phyloP scores from a whole-genome alignment of 495 filamentous ascomycete genomes.

The Lasiosphaeria miniovina region DNA sequence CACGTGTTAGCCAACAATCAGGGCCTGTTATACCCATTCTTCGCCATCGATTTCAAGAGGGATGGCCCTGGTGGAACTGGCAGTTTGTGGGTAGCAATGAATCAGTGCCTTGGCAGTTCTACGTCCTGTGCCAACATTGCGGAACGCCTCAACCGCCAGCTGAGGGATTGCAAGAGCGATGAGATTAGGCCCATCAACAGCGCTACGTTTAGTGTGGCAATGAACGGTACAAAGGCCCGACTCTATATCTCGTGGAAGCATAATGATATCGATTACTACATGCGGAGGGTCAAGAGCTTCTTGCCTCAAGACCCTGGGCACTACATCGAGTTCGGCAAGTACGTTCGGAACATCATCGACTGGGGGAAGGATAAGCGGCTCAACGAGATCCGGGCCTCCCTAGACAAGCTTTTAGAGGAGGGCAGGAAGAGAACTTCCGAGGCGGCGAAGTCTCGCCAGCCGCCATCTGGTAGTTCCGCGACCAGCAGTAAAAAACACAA shows the following conservation, averaged over 20 bases:
- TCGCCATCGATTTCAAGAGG: constrained; percentile 30
- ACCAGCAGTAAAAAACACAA: constrained; percentile 11
- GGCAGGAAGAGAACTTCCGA: constrained; percentile 24
- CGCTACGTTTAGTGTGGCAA: constrained; percentile 32
- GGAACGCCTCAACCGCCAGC: constrained; percentile 25
- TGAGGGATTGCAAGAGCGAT: constrained; percentile 21
- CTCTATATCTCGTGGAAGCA: constrained; percentile 21
- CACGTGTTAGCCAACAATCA: constrained; percentile 19
- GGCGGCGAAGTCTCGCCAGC: constrained; percentile 24
- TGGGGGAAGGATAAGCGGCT: constrained; percentile 33
- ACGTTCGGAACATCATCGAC: constrained; percentile 35
- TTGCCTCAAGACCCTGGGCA: constrained; percentile 22
- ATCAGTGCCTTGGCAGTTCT: constrained; percentile 29
- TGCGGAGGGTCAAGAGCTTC: constrained; percentile 18
- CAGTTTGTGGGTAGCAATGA: constrained; percentile 28
- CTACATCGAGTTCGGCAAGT: constrained; percentile 32
- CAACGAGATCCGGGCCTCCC: constrained; percentile 27
- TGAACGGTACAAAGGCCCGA: constrained; percentile 29
- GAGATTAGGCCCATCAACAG: constrained; percentile 23
- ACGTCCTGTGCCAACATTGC: constrained; percentile 18
- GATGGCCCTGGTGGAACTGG: constrained; percentile 13
- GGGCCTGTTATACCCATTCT: constrained; percentile 26
- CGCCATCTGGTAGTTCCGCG: constrained; percentile 11
- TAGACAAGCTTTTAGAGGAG: constrained; percentile 30
- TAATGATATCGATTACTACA: constrained; percentile 26